phyloP scores from a whole-genome alignment of 1,284 basidiomycete genomes.

The Phellinidium pouzarii region DNA sequence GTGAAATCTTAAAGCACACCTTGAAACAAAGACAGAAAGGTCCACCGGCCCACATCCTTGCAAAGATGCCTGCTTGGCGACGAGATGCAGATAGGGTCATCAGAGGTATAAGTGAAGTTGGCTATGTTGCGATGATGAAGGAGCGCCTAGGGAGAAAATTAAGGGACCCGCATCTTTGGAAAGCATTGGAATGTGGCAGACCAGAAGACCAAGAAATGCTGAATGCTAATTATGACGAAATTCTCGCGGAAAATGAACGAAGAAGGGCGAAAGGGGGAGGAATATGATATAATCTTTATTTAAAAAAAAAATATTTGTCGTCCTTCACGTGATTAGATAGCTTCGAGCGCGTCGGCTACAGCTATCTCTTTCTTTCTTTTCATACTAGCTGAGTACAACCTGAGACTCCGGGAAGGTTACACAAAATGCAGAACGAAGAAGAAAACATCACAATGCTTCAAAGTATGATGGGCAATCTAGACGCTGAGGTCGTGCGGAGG shows the following conservation, averaged over 20 bases:
- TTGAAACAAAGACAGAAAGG: slow-evolving; percentile 40
- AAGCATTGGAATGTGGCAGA: slow-evolving; percentile 35
- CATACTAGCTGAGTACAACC: neutral
- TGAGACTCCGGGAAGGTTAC: neutral
- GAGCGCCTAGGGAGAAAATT: slow-evolving; percentile 43
- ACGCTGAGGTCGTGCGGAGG: slow-evolving; percentile 40
- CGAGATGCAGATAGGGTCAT: slow-evolving; percentile 41
- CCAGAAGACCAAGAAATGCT: slow-evolving; percentile 32
- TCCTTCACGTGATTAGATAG: neutral
- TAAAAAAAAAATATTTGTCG: neutral
- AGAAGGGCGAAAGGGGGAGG: neutral
- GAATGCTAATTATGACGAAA: slow-evolving; percentile 29
- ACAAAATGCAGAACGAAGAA: slow-evolving; percentile 10
- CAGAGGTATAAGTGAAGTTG: slow-evolving; percentile 51
- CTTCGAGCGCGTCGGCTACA: neutral
- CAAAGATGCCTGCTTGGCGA: slow-evolving; percentile 42
- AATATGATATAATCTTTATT: neutral
- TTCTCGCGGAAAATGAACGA: slow-evolving; percentile 34
- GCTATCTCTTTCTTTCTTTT: neutral
- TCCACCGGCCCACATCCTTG: slow-evolving; percentile 55
- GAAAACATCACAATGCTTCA: slow-evolving; percentile 33
- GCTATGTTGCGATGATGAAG: slow-evolving; percentile 54
- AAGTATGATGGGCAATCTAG: slow-evolving; percentile 35
- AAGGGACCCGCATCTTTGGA: slow-evolving; percentile 37
- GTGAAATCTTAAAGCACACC: slow-evolving; percentile 47